Base-by-base conservation (phyloP, 192 early-diverging fungal genomes). In the Entomortierella chlamydospora region DNA sequence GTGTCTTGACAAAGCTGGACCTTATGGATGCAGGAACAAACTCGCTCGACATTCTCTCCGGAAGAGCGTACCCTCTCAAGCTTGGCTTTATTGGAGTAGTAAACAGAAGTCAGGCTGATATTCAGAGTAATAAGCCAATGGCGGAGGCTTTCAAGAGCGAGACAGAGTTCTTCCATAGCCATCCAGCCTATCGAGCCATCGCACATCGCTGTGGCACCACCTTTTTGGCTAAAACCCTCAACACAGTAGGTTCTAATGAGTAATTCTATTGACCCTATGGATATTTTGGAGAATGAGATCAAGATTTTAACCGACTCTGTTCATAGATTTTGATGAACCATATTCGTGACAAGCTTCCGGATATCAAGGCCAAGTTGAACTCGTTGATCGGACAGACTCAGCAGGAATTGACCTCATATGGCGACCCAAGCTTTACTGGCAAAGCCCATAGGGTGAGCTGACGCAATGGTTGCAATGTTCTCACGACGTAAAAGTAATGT, bases 1-100 rank as follows among this genome's bases (percentile, higher is more conserved):
- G 93, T 25, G 91, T 95, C 10, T 79, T 95, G 58, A 93, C 93
- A 47, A 95, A 95, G 82, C 85, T 95, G 59, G 93, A 95, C 83
- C 71, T 95, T 66, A 95, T 95, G 93, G 93, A 95, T 69, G 87
- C 89, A 51, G 93, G 93, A 56, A 95, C 92, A 42, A 91, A 93
- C 61, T 91, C 93, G 39, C 81, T 95, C 33, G 93, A 95, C 50
- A 91, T 93, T 39, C 86, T 95, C 26, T 87, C 92, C 0, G 93
- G 93, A 33, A 83, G 91, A 37, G 90, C 92, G 4, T 91, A 92
- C 42, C 92, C 92, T 18, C 70, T 95, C 51, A 93, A 92, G 45
- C 81, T 95, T 30, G 93, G 93, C 1, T 95, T 95, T 76, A 89
- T 95, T 59, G 93, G 93, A 57, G 88, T 93, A 20, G 90, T 95